A percentile compares a stretch with the other conserved stretches of the same genome.
Conservation (phyloP, 2,329 filamentous ascomycete species). For the Fusarium nisikadoi region DNA sequence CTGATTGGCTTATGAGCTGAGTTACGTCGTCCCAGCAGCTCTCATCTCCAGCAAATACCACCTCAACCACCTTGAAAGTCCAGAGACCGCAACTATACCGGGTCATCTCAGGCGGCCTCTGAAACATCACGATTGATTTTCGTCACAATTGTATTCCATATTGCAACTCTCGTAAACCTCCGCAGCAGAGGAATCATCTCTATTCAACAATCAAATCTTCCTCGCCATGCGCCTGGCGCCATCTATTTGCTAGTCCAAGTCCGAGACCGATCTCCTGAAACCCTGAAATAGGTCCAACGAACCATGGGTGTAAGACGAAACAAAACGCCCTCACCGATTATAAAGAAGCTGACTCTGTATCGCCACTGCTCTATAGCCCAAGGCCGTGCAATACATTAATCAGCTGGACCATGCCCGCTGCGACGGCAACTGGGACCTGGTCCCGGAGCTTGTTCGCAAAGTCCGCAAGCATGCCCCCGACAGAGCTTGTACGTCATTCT, state of each 20-base stretch:
- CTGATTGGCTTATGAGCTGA: slow-evolving; percentile 43
- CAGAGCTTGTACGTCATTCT: slow-evolving; percentile 74
- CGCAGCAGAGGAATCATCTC: slow-evolving; percentile 1
- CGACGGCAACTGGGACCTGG: slow-evolving; percentile 84
- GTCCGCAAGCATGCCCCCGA: slow-evolving; percentile 92
- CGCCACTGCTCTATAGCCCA: slow-evolving; percentile 60
- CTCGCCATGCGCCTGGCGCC: slow-evolving; percentile 42
- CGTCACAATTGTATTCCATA: not conserved
- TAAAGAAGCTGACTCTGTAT: slow-evolving; percentile 37
- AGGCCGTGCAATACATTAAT: slow-evolving; percentile 84
- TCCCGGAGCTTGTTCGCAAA: slow-evolving; percentile 92
- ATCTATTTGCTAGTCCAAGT: slow-evolving; percentile 38
- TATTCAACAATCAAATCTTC: not conserved
- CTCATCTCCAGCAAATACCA: slow-evolving; percentile 31
- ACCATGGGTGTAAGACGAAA: slow-evolving; percentile 51
- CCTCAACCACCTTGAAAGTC: slow-evolving; percentile 25
- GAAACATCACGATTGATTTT: slow-evolving; percentile 5
- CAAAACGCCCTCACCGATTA: slow-evolving; percentile 7
- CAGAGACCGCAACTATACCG: slow-evolving; percentile 30
- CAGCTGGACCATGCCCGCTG: slow-evolving; percentile 88
- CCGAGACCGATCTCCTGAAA: slow-evolving; percentile 45
- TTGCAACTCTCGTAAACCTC: not conserved
- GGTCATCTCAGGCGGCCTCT: slow-evolving; percentile 12
- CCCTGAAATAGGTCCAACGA: slow-evolving; percentile 47
- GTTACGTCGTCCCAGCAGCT: slow-evolving; percentile 40